Base-by-base conservation (phyloP, 495 filamentous ascomycete species). In the Penicillium coprophilum region DNA sequence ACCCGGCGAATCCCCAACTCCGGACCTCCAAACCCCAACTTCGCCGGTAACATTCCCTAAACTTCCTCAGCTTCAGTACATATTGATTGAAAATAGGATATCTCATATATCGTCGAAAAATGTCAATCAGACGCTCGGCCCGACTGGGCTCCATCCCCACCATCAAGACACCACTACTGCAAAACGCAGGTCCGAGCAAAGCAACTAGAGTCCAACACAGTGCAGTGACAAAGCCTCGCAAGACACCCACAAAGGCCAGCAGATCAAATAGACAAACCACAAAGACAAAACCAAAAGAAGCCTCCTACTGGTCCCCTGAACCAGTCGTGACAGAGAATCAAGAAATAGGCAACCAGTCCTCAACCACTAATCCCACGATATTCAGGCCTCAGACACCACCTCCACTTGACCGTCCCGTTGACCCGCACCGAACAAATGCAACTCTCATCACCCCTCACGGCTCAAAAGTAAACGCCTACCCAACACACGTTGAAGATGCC, bases 361-460 rank as follows among this genome's bases (percentile, higher is more conserved):
- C 63, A 48, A 54, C 53, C 54, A 43, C 58, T 48, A 57, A 55
- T 58, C 28, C 34, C 50, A 15, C 46, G 28, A 68, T 49, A 31
- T 53, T 49, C 62, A 71, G 71, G 63, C 67, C 57, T 39, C 46
- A 62, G 28, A 80, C 75, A 17, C 78, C 78, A 39, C 70, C 74
- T 23, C 72, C 73, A 1, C 70, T 75, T 24, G 69, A 82, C 46
- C 80, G 84, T 20, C 83, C 83, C n/a, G 83, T 82, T 30, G 81
- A 84, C 55, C 84, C 84, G 23, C 82, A 87, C 59, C 65, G 69
- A 49, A 87, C 83, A 43, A 93, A 95, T 68, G 91, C 89, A 34
- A 84, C 86, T 8, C 81, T 97, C 46, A 74, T 90, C 17, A 93
- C 91, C 0, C 90, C 92, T 0, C 80, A 87, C 62, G 91, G 90